Percentiles rank a stretch among this genome's conserved stretches.
Evolutionary conservation across 805 yeast species (phyloP).

Genomic region (Metschnikowia anglica): DNA sequence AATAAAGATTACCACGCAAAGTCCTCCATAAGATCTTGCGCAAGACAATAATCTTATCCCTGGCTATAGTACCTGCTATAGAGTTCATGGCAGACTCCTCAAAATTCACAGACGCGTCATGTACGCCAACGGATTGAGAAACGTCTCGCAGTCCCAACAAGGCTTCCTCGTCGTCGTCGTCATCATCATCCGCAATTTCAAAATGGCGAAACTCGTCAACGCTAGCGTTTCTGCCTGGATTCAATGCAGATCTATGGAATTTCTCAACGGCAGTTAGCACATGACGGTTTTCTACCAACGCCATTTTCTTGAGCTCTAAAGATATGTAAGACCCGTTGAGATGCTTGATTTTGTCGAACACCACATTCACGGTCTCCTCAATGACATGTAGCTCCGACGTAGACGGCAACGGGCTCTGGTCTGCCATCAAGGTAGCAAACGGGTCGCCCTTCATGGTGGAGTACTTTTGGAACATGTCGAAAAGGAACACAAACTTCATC

Average conservation of each 20-base stretch:
- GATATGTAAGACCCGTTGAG: conserved; percentile 34
- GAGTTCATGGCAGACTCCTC: conserved; percentile 40
- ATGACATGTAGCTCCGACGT: conserved; percentile 37
- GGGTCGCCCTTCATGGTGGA: conserved; percentile 40
- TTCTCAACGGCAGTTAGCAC: conserved; percentile 33
- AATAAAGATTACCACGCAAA: conserved; percentile 85
- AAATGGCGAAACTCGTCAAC: conserved; percentile 21
- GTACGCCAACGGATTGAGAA: conserved; percentile 33
- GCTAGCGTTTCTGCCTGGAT: conserved; percentile 2
- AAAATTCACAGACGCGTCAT: too few relatives aligned
- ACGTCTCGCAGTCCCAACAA: conserved; percentile 38
- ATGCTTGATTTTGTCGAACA: conserved; percentile 36
- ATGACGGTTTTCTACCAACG: conserved; percentile 35
- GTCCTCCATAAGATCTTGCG: conserved; percentile 90
- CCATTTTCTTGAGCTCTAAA: conserved; percentile 27
- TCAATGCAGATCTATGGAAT: conserved; percentile 31
- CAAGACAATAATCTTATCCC: conserved; percentile 65
- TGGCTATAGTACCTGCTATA: conserved; percentile 79
- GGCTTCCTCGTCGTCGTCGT: conserved; percentile 34
- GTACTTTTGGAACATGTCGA: conserved; percentile 50
- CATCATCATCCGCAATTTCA: conserved; percentile 21
- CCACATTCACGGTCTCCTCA: conserved; percentile 24
- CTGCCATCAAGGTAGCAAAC: conserved; percentile 40
- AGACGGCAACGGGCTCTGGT: conserved; percentile 44
- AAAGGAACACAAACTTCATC: conserved; percentile 60